These are phyloP conservation scores for Ampelomyces quisqualis DNA, from an alignment of 2,329 filamentous ascomycete genomes.

Conservation along the genomic window DNA sequence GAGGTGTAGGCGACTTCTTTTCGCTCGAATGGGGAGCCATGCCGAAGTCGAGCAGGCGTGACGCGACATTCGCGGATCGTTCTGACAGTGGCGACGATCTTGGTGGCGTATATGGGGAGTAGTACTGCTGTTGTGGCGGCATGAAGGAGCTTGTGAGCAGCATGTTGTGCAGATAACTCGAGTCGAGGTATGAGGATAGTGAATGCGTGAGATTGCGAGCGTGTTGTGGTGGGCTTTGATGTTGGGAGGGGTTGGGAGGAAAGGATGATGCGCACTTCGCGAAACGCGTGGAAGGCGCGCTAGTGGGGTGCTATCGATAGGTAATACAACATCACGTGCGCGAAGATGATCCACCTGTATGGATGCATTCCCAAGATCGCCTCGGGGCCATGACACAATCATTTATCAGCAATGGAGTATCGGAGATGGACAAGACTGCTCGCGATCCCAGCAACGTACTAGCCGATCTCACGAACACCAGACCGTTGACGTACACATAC, in stretches of 20 bases:
- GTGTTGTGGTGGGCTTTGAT: constrained; percentile 3
- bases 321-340: background rate
- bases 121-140: constrained; percentile 23
- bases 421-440: no score
- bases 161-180: constrained; percentile 16
- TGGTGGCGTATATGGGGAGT: constrained; percentile 32
- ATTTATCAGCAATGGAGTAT: no score
- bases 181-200: background rate
- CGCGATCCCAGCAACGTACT: no score
- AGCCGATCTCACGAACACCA: no score
- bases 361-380: background rate
- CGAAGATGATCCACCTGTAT: no score
- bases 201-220: background rate
- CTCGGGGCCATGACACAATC: background rate
- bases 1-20: constrained; percentile 19
- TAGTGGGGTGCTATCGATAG: no score
- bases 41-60: constrained; percentile 31
- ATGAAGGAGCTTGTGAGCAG: constrained; percentile 32
- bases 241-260: constrained; percentile 6
- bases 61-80: constrained; percentile 43
- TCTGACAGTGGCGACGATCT: constrained; percentile 50
- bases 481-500: no score
- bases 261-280: constrained; percentile 8
- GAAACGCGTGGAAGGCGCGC: constrained; percentile 5
- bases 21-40: constrained; percentile 26